Conservation (phyloP, 345 rosid genomes). For the Lumnitzera littorea region DNA sequence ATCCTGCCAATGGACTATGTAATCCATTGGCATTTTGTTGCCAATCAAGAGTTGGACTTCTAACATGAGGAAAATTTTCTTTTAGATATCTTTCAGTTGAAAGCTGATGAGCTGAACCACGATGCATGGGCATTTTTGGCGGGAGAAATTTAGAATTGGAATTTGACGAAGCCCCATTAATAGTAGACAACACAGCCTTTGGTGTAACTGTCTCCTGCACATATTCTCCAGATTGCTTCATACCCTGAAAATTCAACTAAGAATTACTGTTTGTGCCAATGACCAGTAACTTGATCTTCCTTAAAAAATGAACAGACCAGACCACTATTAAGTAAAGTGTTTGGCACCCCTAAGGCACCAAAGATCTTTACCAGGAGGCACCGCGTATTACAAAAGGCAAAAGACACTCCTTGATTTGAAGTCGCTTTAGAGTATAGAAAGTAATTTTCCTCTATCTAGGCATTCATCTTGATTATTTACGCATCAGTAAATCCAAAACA, state of each 20-base stretch:
- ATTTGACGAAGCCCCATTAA: conserved; percentile 8
- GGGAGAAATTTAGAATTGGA: conserved; percentile 14
- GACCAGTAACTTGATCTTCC: too few relatives aligned
- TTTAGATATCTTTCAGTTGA: conserved; percentile 14
- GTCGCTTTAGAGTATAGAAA: too few relatives aligned
- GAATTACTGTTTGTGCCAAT: not conserved
- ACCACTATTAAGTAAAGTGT: too few relatives aligned
- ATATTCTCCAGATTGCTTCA: conserved; percentile 6
- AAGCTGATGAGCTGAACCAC: conserved; percentile 25
- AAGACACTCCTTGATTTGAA: too few relatives aligned
- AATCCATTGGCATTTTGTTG: conserved; percentile 6
- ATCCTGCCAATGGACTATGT: conserved; percentile 26
- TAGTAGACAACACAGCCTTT: conserved; percentile 15
- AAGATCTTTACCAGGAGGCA: too few relatives aligned
- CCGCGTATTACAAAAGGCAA: too few relatives aligned
- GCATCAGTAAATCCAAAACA: too few relatives aligned
- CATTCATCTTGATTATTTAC: too few relatives aligned
- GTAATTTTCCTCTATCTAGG: too few relatives aligned
- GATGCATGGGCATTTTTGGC: conserved; percentile 14
- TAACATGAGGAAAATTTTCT: not conserved
- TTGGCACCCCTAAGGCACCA: too few relatives aligned
- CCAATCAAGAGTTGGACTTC: conserved; percentile 8
- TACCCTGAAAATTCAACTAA: conserved; percentile 24
- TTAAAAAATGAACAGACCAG: too few relatives aligned
- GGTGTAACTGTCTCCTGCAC: conserved; percentile 8